These are phyloP conservation scores for Speleostelium caveatum DNA, from an alignment of 78 protist genomes.

Conservation along the genomic window DNA sequence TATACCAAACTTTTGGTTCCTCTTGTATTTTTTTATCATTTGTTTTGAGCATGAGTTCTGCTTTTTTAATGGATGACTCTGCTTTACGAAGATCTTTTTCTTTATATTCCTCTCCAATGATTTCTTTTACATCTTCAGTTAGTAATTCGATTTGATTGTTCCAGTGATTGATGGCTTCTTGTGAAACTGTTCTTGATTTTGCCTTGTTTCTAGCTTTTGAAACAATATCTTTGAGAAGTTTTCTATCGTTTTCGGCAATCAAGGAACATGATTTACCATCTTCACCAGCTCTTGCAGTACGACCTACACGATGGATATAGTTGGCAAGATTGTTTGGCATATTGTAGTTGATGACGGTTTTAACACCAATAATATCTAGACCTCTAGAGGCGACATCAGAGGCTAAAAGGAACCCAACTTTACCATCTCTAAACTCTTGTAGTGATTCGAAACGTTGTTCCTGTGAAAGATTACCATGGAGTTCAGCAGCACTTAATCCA, in stretches of 20 bases:
- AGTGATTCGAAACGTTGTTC: conserved; percentile 81
- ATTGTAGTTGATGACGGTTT: conserved; percentile 89
- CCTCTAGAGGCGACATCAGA: conserved; percentile 98
- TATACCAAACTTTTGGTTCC: conserved; percentile 42
- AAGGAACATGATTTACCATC: conserved; percentile 89
- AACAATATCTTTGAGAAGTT: conserved; percentile 81
- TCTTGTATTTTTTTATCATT: neutral
- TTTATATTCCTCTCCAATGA: conserved; percentile 58
- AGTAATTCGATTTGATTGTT: conserved; percentile 61
- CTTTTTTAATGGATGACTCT: conserved; percentile 38
- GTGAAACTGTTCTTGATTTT: conserved; percentile 54
- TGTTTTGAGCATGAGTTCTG: conserved; percentile 12
- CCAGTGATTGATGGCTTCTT: conserved; percentile 63
- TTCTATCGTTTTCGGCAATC: conserved; percentile 92
- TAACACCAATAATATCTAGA: conserved; percentile 91
- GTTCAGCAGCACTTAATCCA: conserved; percentile 84
- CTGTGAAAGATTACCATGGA: conserved; percentile 87
- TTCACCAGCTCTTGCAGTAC: conserved; percentile 92
- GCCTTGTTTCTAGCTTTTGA: conserved; percentile 80
- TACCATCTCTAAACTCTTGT: conserved; percentile 78
- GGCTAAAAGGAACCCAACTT: conserved; percentile 84
- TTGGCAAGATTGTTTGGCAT: conserved; percentile 87
- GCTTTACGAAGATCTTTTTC: conserved; percentile 64
- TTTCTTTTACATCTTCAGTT: conserved; percentile 51
- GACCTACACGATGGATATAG: conserved; percentile 93